phyloP scores from a whole-genome alignment of 2,329 filamentous ascomycete species.

The Fusarium continuum region DNA sequence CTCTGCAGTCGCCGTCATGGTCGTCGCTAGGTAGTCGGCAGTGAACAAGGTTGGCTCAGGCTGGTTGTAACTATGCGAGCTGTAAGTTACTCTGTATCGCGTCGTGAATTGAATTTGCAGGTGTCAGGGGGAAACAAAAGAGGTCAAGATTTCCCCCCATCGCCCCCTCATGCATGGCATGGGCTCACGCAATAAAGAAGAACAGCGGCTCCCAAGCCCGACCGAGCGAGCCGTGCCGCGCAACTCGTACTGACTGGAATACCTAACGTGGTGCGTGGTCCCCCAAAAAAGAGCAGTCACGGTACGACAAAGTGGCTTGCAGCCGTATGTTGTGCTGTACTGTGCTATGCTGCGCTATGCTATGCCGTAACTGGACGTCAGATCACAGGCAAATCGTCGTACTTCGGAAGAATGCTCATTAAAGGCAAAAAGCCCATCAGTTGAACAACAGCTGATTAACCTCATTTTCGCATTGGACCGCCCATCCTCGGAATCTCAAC shows the following conservation, averaged over 20 bases:
- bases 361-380: background rate
- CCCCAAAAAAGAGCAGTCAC: background rate
- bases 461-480: background rate
- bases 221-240: slow-evolving; percentile 2
- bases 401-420: background rate
- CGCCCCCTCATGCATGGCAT: background rate
- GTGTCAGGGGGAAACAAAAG: background rate
- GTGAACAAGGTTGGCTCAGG: background rate
- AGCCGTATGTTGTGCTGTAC: no score
- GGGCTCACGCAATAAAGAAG: background rate
- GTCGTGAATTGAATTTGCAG: background rate
- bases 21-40: background rate
- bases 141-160: background rate
- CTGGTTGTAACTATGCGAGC: no score
- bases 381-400: background rate
- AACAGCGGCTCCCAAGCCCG: background rate
- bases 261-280: no score
- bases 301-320: background rate
- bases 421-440: background rate
- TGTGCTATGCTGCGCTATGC: no score
- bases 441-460: background rate
- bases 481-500: background rate
- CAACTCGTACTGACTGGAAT: slow-evolving; percentile 16
- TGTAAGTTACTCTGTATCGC: no score
- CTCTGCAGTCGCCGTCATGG: slow-evolving; percentile 1